Conservation (phyloP, 2,329 filamentous ascomycete genomes). For the Hymenoscyphus infarciens region DNA sequence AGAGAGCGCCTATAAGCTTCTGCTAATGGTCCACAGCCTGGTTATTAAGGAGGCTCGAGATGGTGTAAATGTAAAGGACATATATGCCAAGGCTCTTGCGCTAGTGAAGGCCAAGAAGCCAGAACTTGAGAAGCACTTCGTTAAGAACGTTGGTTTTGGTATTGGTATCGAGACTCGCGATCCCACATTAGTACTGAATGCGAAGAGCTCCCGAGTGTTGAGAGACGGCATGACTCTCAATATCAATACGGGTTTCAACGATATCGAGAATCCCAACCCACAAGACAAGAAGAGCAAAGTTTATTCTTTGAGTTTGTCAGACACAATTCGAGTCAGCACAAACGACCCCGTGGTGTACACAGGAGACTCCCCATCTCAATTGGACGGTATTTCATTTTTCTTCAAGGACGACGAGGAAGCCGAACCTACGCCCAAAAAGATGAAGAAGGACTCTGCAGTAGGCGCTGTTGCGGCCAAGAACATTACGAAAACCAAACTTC, state of each 20-base stretch:
- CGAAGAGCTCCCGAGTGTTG: constrained; percentile 76
- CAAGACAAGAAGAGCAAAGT: constrained; percentile 86
- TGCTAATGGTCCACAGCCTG: constrained; percentile 80
- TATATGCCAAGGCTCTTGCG: constrained; percentile 81
- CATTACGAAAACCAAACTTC: constrained; percentile 88
- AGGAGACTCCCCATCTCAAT: constrained; percentile 83
- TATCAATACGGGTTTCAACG: constrained; percentile 83
- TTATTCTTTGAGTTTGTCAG: constrained; percentile 86
- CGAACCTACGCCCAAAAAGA: constrained; percentile 81
- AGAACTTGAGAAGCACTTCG: constrained; percentile 89
- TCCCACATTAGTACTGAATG: constrained; percentile 75
- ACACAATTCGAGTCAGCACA: constrained; percentile 84
- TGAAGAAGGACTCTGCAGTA: constrained; percentile 78
- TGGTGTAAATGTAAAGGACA: constrained; percentile 79
- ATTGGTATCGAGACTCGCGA: constrained; percentile 93
- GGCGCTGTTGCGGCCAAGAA: constrained; percentile 91
- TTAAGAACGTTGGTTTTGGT: constrained; percentile 87
- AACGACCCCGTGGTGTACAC: constrained; percentile 87
- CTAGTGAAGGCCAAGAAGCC: constrained; percentile 88
- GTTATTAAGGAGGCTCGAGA: constrained; percentile 89
- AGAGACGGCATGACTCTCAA: constrained; percentile 98
- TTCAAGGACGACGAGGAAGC: constrained; percentile 95
- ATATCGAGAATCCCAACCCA: constrained; percentile 80
- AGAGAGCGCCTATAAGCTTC: constrained; percentile 88
- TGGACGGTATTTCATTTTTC: constrained; percentile 95